phyloP scores from a whole-genome alignment of 192 early-diverging fungal species.

The Backusella psychrophila region DNA sequence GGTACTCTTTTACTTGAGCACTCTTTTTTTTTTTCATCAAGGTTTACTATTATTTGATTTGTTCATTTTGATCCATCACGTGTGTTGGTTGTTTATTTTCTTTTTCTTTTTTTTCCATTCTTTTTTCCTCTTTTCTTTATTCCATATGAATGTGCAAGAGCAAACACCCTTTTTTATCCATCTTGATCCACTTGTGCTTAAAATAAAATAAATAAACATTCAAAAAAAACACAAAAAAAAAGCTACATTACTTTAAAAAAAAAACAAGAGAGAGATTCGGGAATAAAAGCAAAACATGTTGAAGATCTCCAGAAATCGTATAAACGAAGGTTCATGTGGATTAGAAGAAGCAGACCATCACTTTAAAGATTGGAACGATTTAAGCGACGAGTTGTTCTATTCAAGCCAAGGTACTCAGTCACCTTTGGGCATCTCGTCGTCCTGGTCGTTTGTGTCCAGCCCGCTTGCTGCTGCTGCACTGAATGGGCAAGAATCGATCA shows the following conservation, averaged over 20 bases:
- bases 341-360: slow-evolving; percentile 1
- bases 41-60: neutral
- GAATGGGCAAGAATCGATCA: neutral
- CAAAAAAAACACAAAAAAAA: slow-evolving; percentile 9
- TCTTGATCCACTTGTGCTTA: neutral
- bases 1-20: neutral
- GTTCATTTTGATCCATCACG: neutral
- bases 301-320: slow-evolving; percentile 1
- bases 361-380: neutral
- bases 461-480: neutral
- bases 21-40: no score
- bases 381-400: neutral
- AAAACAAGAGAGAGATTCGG: neutral
- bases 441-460: neutral
- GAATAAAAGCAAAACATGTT: slow-evolving; percentile 2
- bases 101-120: neutral
- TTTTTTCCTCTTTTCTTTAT: neutral
- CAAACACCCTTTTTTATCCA: neutral
- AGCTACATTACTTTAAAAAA: neutral
- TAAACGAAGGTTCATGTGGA: neutral
- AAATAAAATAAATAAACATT: neutral
- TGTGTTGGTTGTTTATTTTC: neutral
- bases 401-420: neutral
- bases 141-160: neutral
- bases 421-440: neutral